These are phyloP conservation scores for Croton setiger DNA, from an alignment of 441 rosid genomes.

Conservation along the genomic window DNA sequence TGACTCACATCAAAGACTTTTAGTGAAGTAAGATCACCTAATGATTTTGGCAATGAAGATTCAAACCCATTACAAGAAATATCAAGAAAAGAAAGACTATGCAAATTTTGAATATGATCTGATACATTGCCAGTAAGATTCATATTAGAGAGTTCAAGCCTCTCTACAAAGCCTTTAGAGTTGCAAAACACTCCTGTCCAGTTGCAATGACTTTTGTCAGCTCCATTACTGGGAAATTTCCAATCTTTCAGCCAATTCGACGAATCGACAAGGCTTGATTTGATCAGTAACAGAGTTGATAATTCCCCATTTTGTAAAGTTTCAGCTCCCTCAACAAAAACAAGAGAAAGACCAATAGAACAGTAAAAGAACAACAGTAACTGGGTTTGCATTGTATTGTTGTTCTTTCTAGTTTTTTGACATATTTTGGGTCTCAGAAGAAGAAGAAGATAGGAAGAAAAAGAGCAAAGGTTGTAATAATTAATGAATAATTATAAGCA, in stretches of 20 bases:
- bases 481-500: slow-evolving; percentile 16
- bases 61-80: slow-evolving; percentile 56
- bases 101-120: slow-evolving; percentile 46
- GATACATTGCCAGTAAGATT: slow-evolving; percentile 72
- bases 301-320: slow-evolving; percentile 34
- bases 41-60: slow-evolving; percentile 51
- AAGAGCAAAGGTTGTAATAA: background rate
- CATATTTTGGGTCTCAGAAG: slow-evolving; percentile 31
- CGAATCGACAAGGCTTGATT: slow-evolving; percentile 59
- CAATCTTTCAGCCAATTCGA: slow-evolving; percentile 52
- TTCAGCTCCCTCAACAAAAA: slow-evolving; percentile 38
- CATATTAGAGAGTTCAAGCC: slow-evolving; percentile 70
- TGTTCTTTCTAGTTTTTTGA: slow-evolving; percentile 24
- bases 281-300: slow-evolving; percentile 51
- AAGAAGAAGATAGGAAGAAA: slow-evolving; percentile 20
- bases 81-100: slow-evolving; percentile 42
- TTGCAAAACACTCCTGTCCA: slow-evolving; percentile 84
- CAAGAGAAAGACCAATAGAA: slow-evolving; percentile 44
- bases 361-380: slow-evolving; percentile 44
- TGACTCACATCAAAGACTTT: slow-evolving; percentile 63
- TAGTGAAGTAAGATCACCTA: slow-evolving; percentile 58
- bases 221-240: slow-evolving; percentile 29
- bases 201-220: slow-evolving; percentile 43
- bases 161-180: slow-evolving; percentile 55
- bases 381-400: slow-evolving; percentile 26